Conservation (phyloP, 805 yeast species). For the Yarrowia sp. region DNA sequence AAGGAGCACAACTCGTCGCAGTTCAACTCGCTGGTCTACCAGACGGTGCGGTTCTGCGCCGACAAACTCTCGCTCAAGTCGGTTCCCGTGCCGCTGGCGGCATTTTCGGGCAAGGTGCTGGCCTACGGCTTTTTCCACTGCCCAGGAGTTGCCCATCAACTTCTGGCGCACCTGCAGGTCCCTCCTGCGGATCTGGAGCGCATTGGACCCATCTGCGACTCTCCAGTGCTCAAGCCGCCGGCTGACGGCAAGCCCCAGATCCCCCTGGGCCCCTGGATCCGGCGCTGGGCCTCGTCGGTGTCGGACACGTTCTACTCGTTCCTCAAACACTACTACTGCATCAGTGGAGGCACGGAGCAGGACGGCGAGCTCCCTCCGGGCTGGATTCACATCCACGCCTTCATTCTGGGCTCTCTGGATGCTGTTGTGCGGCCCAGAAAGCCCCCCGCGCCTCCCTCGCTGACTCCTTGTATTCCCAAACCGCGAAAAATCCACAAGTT, state of each 20-base stretch:
- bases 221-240: neutral
- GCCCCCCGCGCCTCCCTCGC: constrained; percentile 12
- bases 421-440: constrained; percentile 37
- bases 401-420: constrained; percentile 34
- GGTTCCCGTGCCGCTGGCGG: constrained; percentile 55
- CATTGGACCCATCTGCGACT: constrained; percentile 29
- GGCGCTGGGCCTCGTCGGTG: constrained; percentile 40
- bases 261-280: constrained; percentile 39
- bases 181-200: constrained; percentile 35
- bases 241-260: constrained; percentile 10
- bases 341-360: constrained; percentile 31
- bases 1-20: constrained; percentile 27
- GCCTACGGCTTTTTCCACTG: constrained; percentile 60
- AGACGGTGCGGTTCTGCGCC: constrained; percentile 55
- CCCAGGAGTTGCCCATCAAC: constrained; percentile 52
- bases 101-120: constrained; percentile 68
- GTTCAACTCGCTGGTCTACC: constrained; percentile 40
- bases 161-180: constrained; percentile 38
- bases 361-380: constrained; percentile 32
- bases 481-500: constrained; percentile 39
- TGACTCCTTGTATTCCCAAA: constrained; percentile 17
- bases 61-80: constrained; percentile 49
- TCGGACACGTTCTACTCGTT: constrained; percentile 44
- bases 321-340: constrained; percentile 43
- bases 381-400: constrained; percentile 33